These are phyloP conservation scores for Blastobotrys capitulatus DNA, from an alignment of 1,139 yeast genomes.

Conservation along the genomic window DNA sequence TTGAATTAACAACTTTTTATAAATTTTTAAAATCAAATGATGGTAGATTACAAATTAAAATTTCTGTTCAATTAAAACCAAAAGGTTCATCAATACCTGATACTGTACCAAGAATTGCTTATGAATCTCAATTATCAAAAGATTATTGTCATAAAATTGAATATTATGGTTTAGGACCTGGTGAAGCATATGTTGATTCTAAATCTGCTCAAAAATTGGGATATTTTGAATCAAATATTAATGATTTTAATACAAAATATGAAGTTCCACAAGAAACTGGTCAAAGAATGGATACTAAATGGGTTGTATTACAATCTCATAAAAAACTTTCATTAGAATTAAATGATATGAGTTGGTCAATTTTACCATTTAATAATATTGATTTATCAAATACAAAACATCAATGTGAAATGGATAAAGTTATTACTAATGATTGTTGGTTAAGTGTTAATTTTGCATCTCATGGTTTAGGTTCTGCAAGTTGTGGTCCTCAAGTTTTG, in stretches of 20 bases:
- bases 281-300: slow-evolving; percentile 33
- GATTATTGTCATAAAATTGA: slow-evolving; percentile 15
- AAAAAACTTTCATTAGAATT: not conserved
- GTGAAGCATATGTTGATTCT: slow-evolving; percentile 35
- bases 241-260: slow-evolving; percentile 26
- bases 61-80: slow-evolving; percentile 15
- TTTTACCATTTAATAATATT: slow-evolving; percentile 26
- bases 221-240: slow-evolving; percentile 17
- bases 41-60: not conserved
- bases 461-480: slow-evolving; percentile 36
- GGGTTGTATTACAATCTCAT: slow-evolving; percentile 21
- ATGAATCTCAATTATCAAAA: slow-evolving; percentile 24
- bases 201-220: slow-evolving; percentile 31
- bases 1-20: slow-evolving; percentile 15
- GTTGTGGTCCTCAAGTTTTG: slow-evolving; percentile 35
- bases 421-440: slow-evolving; percentile 19
- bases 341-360: slow-evolving; percentile 16
- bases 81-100: slow-evolving; percentile 18
- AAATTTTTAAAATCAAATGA: slow-evolving; percentile 6
- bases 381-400: slow-evolving; percentile 32
- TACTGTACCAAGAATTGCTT: slow-evolving; percentile 28
- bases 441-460: slow-evolving; percentile 34
- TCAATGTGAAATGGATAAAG: slow-evolving; percentile 27
- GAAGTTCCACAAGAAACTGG: slow-evolving; percentile 39
- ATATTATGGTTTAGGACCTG: slow-evolving; percentile 38